Evolutionary conservation across 768 basidiomycete species (phyloP).

Genomic region (Kondoa subrosea): DNA sequence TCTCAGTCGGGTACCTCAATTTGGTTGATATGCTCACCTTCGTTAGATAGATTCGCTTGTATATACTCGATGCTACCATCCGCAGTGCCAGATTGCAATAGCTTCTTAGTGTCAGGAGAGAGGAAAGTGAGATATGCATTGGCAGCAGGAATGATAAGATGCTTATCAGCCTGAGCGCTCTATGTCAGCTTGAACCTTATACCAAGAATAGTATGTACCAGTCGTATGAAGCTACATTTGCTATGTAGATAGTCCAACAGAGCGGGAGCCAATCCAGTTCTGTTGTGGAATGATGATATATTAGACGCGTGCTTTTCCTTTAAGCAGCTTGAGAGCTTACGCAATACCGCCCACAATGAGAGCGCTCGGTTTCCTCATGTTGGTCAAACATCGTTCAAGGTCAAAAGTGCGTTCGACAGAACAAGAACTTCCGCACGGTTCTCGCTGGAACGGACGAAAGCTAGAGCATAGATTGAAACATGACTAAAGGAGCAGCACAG

Average conservation of each 20-base stretch:
- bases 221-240: neutral
- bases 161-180: too few relatives aligned
- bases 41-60: constrained; percentile 1
- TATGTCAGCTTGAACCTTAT: too few relatives aligned
- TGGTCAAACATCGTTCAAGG: neutral
- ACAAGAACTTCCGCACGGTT: too few relatives aligned
- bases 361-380: neutral
- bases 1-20: neutral
- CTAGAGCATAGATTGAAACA: neutral
- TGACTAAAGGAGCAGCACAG: neutral
- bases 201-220: neutral
- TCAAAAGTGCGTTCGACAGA: too few relatives aligned
- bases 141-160: neutral
- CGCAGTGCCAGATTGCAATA: neutral
- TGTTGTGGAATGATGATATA: neutral
- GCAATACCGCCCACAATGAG: neutral
- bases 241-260: neutral
- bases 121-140: neutral
- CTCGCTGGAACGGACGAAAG: too few relatives aligned
- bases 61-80: constrained; percentile 2
- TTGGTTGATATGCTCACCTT: neutral
- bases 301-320: neutral
- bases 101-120: neutral
- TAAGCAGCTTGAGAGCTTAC: neutral
- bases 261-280: neutral